phyloP scores from a whole-genome alignment of 2,329 filamentous ascomycete genomes.

The Simplicillium sp. region DNA sequence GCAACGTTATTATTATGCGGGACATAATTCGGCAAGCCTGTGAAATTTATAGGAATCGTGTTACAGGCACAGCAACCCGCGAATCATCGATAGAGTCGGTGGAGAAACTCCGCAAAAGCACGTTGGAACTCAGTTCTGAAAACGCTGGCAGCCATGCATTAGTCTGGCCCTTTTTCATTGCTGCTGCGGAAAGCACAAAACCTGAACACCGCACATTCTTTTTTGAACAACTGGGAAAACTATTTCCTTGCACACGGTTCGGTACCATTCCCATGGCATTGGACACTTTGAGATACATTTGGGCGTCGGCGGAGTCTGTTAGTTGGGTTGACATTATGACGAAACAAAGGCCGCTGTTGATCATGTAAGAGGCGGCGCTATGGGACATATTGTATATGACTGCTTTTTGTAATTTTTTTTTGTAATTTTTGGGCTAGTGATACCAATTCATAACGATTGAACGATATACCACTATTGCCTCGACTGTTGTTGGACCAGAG shows the following conservation, averaged over 20 bases:
- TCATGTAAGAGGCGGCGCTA: conserved; percentile 13
- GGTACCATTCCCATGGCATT: conserved; percentile 26
- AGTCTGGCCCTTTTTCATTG: conserved; percentile 30
- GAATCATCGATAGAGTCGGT: conserved; percentile 17
- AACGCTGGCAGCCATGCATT: conserved; percentile 25
- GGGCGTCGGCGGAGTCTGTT: conserved; percentile 15
- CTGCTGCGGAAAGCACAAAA: conserved; percentile 25
- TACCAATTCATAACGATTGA: not conserved
- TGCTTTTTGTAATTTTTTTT: not conserved
- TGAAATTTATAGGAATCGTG: conserved; percentile 15
- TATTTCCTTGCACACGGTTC: conserved; percentile 23
- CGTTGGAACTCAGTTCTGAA: conserved; percentile 15
- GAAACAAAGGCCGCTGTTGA: conserved; percentile 16
- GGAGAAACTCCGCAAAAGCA: conserved; percentile 19
- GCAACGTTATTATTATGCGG: conserved; percentile 12
- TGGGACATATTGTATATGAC: not conserved
- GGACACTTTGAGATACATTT: conserved; percentile 21
- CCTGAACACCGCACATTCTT: conserved; percentile 26
- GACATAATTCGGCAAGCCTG: conserved; percentile 16
- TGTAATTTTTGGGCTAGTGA: not conserved
- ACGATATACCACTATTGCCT: not conserved
- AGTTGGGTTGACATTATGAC: conserved; percentile 20
- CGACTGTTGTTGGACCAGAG: not conserved
- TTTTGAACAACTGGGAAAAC: conserved; percentile 13
- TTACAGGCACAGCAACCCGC: conserved; percentile 2